Evolutionary conservation across 192 early-diverging fungal species (phyloP).

Genomic region (Funneliformis geosporum): DNA sequence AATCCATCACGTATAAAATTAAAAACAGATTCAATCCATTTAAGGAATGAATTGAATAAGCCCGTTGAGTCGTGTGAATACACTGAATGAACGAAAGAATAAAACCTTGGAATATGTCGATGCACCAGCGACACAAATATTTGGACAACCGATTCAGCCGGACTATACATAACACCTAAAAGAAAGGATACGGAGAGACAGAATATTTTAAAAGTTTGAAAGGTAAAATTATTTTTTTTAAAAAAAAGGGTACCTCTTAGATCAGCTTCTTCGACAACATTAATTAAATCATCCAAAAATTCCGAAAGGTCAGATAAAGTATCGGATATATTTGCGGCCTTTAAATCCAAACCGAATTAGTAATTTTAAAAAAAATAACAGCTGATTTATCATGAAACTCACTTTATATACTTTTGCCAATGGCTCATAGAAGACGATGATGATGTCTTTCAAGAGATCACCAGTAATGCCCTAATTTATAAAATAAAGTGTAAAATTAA

Average conservation of each 20-base stretch:
- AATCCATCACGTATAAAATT: slow-evolving; percentile 45
- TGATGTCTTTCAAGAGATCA: slow-evolving; percentile 54
- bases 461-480: slow-evolving; percentile 48
- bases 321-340: slow-evolving; percentile 55
- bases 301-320: slow-evolving; percentile 49
- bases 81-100: slow-evolving; percentile 57
- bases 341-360: neutral
- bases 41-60: slow-evolving; percentile 51
- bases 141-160: slow-evolving; percentile 36
- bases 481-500: neutral
- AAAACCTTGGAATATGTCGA: slow-evolving; percentile 54
- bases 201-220: neutral
- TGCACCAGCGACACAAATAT: slow-evolving; percentile 50
- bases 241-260: slow-evolving; percentile 1
- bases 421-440: slow-evolving; percentile 60
- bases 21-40: slow-evolving; percentile 48
- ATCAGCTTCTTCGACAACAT: slow-evolving; percentile 52
- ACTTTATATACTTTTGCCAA: slow-evolving; percentile 57
- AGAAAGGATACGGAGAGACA: neutral
- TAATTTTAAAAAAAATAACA: neutral
- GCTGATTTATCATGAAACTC: neutral
- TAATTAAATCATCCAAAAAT: slow-evolving; percentile 57
- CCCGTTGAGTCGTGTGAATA: slow-evolving; percentile 48
- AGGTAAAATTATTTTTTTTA: neutral
- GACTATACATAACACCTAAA: neutral